Base-by-base conservation (phyloP, 1,139 yeast genomes). In the Taphrina deformans region DNA sequence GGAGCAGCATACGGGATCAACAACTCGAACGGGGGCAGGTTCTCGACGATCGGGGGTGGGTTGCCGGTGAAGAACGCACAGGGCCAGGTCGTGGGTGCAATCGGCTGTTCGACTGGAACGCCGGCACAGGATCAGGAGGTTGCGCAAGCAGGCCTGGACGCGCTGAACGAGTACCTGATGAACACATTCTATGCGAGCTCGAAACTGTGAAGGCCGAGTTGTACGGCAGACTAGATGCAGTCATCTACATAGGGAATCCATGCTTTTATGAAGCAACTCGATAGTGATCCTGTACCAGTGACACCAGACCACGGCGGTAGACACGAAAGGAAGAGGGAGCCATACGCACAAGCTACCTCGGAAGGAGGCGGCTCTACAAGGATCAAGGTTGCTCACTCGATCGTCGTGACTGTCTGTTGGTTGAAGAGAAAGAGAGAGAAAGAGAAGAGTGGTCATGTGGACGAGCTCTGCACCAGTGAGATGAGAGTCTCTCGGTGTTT, bases 71-170 rank as follows among this genome's bases (percentile, higher is more conserved):
- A 35, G 45, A 52, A 52, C 27, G 24, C 46, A 2, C 50, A 50
- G 33, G 63, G 63, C 21, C 56, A 59, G 31, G 51, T 59, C 21
- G 29, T 59, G 12, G 63, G 63, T 12, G 63, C 51, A 2, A 50
- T 59, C n/a, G 63, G 63, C 4, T 59, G 63, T 38, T 48, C 56
- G 27, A 50, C 56, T 12, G 63, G 63, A 9, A 38, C 63, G 14
- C 63, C 63, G 55, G 55, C 63, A 9, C 63, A 59, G 41, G 63
- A 59, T 50, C 63, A 59, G 27, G 56, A 48, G 31, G 55, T 51
- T 21, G 56, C 63, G 16, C 63, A 59, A 35, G 63, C 63, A 9
- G 63, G 56, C 29, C 53, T 56, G 33, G 60, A 48, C 16, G 53
- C 53, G 5, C 35, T 48, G 35, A 29, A 51, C 44, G 55, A 51